These are phyloP conservation scores for Hemileia vastatrix DNA, from an alignment of 1,284 basidiomycete species.

Conservation along the genomic window DNA sequence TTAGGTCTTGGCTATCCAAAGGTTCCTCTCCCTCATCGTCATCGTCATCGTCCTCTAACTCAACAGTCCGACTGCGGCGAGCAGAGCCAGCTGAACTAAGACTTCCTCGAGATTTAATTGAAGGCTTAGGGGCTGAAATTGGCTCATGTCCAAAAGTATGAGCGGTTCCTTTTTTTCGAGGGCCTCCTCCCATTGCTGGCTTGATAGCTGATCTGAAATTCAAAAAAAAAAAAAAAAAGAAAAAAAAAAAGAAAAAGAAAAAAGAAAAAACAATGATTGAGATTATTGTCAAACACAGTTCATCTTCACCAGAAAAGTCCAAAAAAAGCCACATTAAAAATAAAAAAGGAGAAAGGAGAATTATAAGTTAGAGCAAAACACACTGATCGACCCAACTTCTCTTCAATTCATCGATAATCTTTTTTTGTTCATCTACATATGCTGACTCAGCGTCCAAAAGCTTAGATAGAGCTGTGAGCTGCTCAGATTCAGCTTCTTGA, in stretches of 20 bases:
- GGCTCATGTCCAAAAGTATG: constrained; percentile 18
- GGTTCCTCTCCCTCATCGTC: neutral
- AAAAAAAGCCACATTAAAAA: too few species aligned
- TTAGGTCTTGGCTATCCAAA: neutral
- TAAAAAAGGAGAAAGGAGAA: too few species aligned
- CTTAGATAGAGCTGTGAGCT: constrained; percentile 29
- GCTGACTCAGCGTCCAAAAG: constrained; percentile 34
- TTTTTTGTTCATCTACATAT: constrained; percentile 30
- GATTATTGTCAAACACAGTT: too few species aligned
- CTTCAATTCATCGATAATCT: constrained; percentile 32
- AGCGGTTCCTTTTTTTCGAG: constrained; percentile 15
- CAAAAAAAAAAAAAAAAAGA: too few species aligned
- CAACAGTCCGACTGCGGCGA: too few species aligned
- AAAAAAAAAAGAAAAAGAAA: too few species aligned
- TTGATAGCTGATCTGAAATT: constrained; percentile 11
- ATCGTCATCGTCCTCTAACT: constrained; percentile 8
- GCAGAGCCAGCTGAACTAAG: neutral
- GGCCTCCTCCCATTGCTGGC: neutral
- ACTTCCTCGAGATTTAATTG: constrained; percentile 11
- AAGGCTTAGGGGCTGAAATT: constrained; percentile 2
- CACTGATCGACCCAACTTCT: constrained; percentile 20
- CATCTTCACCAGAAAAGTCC: too few species aligned
- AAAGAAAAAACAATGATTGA: too few species aligned
- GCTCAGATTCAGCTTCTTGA: constrained; percentile 32
- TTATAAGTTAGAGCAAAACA: too few species aligned